phyloP scores from a whole-genome alignment of 2,329 filamentous ascomycete genomes.

The Ophiocordyceps polyrhachis-furcata region DNA sequence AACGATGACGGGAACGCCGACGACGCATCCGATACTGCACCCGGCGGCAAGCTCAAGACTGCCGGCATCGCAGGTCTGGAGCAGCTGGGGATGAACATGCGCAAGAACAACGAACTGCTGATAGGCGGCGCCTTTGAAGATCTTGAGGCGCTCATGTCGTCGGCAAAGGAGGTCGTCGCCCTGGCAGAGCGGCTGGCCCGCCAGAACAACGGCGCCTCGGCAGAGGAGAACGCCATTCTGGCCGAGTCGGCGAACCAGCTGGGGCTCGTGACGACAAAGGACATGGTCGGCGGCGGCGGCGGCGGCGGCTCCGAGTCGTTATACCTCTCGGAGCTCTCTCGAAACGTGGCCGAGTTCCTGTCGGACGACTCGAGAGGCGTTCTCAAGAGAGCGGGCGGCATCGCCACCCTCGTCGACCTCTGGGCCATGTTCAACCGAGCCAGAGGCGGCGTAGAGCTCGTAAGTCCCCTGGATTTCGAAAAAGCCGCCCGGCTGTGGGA shows the following conservation, averaged over 20 bases:
- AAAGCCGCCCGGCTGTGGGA: conserved; percentile 83
- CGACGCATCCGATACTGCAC: conserved; percentile 8
- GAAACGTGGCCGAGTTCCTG: conserved; percentile 74
- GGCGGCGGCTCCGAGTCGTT: conserved; percentile 57
- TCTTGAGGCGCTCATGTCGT: conserved; percentile 90
- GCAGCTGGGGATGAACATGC: conserved; percentile 62
- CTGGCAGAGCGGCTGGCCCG: conserved; percentile 75
- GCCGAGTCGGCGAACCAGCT: conserved; percentile 64
- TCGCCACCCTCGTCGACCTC: conserved; percentile 75
- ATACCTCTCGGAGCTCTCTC: conserved; percentile 72
- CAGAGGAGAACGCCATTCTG: conserved; percentile 56
- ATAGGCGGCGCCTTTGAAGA: conserved; percentile 94
- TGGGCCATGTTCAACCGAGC: conserved; percentile 93
- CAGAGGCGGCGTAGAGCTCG: conserved; percentile 80
- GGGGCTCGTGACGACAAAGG: conserved; percentile 82
- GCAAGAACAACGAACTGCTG: conserved; percentile 81
- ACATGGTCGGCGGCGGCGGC: conserved; percentile 60
- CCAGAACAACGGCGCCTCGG: conserved; percentile 42
- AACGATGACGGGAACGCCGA: conserved; percentile 16
- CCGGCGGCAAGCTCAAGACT: conserved; percentile 30
- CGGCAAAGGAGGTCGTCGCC: conserved; percentile 87
- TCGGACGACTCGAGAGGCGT: conserved; percentile 70
- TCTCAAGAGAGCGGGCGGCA: conserved; percentile 62
- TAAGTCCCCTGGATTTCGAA: conserved; percentile 81
- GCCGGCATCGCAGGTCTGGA: conserved; percentile 89